Evolutionary conservation across 2,329 filamentous ascomycete species (phyloP), one percentile per base, ranked within the genome.

Genomic region (Talaromyces sp.): DNA sequence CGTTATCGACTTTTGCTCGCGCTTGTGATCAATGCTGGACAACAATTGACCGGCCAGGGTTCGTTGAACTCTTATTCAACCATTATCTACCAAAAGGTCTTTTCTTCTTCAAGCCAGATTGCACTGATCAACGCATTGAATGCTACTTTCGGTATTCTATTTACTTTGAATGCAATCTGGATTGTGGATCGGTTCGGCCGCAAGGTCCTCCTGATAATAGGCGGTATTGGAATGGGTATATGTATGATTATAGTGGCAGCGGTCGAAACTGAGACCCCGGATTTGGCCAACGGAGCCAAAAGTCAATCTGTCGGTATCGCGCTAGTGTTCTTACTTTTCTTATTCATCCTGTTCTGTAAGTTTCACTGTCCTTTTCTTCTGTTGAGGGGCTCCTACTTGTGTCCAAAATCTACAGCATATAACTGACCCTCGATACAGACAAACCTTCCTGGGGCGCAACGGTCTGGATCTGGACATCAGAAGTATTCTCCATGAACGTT

Each of bases 91-190:
- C 84, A 88, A 76, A 87, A 88, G 71, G 83, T 90, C 27, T 91
- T 88, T 79, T 80, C 77, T 27, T 80, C 75, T 59, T 76, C 74
- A 59, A 77, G 82, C 56, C 85, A 82, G 25, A 89, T 90, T 71
- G 86, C 86, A 64, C 79, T 91, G 33, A 91, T 91, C 79, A 91
- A 91, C 71, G 88, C 88, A 4, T 79, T 91, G 59, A 91, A 90
- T 71, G 88, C 87, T 47, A 91, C 88, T 6, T 88, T 87, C 66
- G 86, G 86, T 61, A 91, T 91, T 64, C 63, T 90, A 25, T 91
- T 91, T 75, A 91, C 88, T 0, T 79, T 90, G 52, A 90, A 90
- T 66, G 88, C 88, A 15, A 83, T 87, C 42, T 91, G 88, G 87
- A 89, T 87, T 4, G 86, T 89, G 36, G 88, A 91, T 72, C 82